phyloP scores from a whole-genome alignment of 2,329 filamentous ascomycete genomes.

The Colletotrichum sp. region DNA sequence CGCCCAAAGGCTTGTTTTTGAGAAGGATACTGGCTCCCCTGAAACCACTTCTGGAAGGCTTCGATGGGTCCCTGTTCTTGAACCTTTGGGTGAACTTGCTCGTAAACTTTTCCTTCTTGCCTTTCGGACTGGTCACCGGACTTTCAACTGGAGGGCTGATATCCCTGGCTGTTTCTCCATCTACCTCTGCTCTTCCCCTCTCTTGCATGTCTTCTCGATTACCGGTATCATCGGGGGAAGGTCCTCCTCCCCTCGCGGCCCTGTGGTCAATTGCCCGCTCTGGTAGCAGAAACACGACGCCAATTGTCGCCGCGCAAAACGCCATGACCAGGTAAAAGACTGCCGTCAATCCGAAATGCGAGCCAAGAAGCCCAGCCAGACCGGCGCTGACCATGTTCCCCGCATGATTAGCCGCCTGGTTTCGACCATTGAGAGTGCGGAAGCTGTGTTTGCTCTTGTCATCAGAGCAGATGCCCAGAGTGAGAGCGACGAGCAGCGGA shows the following conservation, averaged over 20 bases:
- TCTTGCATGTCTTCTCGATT: neutral
- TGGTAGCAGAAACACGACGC: neutral
- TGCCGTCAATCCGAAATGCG: neutral
- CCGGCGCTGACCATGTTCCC: conserved; percentile 16
- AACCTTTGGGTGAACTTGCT: neutral
- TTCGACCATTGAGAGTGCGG: neutral
- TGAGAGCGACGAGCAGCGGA: conserved; percentile 6
- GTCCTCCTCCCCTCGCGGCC: neutral
- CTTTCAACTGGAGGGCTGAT: neutral
- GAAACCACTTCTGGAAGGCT: neutral
- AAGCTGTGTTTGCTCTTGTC: conserved; percentile 2
- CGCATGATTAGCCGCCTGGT: conserved; percentile 7
- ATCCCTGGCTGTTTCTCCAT: neutral
- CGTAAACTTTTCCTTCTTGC: neutral
- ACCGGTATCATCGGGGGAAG: neutral
- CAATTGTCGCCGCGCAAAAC: neutral
- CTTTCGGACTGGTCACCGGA: neutral
- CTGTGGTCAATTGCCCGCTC: neutral
- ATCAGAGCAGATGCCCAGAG: conserved; percentile 1
- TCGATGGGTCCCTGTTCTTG: neutral
- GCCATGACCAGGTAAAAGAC: conserved; percentile 13
- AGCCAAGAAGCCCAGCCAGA: neutral
- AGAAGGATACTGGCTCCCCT: neutral
- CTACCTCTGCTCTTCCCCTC: neutral
- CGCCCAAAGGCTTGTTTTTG: neutral